Base-by-base conservation (phyloP, 2,329 filamentous ascomycete genomes). In the Drechslera avenae region DNA sequence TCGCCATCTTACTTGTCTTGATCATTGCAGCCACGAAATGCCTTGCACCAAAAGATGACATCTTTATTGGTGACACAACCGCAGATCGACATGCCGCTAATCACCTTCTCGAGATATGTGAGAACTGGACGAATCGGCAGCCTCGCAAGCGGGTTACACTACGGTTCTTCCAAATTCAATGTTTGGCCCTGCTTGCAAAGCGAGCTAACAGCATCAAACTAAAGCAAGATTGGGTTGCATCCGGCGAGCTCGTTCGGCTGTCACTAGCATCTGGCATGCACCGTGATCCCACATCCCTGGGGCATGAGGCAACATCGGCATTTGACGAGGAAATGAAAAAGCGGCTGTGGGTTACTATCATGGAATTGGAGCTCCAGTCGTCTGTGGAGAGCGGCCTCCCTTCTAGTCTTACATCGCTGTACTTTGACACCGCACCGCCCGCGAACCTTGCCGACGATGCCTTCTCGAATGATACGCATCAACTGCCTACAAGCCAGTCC, bases 331-430 rank as follows among this genome's bases (percentile, higher is more conserved):
- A 82, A 50, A 79, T 82, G 77, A 77, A 82, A 43, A 75, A 80
- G 44, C 75, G 83, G 35, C 68, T 86, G 2, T 86, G 83, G 83
- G 75, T 74, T 2, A 83, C 82, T 1, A 80, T 84, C 8, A 68
- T 81, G 8, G 82, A 85, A 57, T 67, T 85, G 19, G 82, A 85
- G 47, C 64, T 84, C 2, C 81, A 84, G 57, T 75, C 80, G 0
- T 80, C 81, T 1, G 68, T 84, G 12, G 81, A 84, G 53, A 75
- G 76, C 10, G 83, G 83, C 1, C 79, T 85, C 71, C 77, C 79
- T 2, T 74, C 76, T 4, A 68, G 72, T 1, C 64, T 74, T 1
- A 73, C 67, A 39, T 63, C 64, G 1, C 53, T 76, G 2, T 78
- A 81, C 32, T 82, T 79, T 50, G 81, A 85, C 52, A 76, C 75